Evolutionary conservation across 805 yeast genomes (phyloP).

Genomic region (Komagataella phaffii): DNA sequence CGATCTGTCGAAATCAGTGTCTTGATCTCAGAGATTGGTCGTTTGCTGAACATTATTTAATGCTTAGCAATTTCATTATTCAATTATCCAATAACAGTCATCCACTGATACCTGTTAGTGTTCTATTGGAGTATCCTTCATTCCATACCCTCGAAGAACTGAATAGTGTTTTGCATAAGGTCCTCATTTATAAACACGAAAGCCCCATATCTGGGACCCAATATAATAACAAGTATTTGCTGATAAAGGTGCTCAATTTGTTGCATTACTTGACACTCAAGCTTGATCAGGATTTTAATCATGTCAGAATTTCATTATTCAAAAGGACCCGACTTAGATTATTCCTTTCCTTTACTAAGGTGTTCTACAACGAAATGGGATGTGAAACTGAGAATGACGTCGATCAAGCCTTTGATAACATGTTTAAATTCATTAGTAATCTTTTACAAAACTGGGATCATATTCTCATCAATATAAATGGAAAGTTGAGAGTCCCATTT

Average conservation of each 20-base stretch:
- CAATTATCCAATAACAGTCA: slow-evolving; percentile 10
- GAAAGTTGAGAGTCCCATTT: slow-evolving; percentile 10
- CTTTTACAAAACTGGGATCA: slow-evolving; percentile 11
- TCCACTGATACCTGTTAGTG: slow-evolving; percentile 14
- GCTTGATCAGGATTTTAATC: slow-evolving; percentile 12
- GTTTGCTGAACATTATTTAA: slow-evolving; percentile 21
- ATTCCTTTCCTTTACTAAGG: slow-evolving; percentile 18
- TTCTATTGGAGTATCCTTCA: slow-evolving; percentile 3
- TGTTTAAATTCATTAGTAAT: slow-evolving; percentile 14
- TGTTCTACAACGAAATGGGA: slow-evolving; percentile 4
- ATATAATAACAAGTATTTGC: slow-evolving; percentile 22
- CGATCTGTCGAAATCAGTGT: slow-evolving; percentile 32
- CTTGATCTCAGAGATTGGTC: slow-evolving; percentile 45
- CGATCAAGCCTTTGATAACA: slow-evolving; percentile 8
- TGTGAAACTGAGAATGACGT: slow-evolving; percentile 6
- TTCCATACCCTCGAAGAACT: not conserved
- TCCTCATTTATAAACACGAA: not conserved
- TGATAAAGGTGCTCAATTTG: slow-evolving; percentile 26
- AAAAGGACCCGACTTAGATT: slow-evolving; percentile 16
- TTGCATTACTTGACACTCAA: slow-evolving; percentile 14
- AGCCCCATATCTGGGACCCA: slow-evolving; percentile 3
- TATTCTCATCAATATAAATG: slow-evolving; percentile 1
- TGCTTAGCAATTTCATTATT: slow-evolving; percentile 13
- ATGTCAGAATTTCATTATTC: not conserved
- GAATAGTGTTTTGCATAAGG: slow-evolving; percentile 5